phyloP scores from a whole-genome alignment of 345 rosid species.

The Populus nigra region DNA sequence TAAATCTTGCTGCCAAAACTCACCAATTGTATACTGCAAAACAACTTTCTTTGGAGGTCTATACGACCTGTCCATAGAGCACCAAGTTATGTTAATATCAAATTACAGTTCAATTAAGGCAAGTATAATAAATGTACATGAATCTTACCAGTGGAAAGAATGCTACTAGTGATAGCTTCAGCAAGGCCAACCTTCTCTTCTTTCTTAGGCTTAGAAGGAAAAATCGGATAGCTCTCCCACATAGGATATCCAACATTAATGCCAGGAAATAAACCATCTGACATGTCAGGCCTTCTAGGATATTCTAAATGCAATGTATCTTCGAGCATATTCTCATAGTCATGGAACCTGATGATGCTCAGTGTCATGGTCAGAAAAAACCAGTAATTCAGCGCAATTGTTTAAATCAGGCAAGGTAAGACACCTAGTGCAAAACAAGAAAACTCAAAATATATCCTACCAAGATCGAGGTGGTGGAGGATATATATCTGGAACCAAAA shows the following conservation, averaged over 20 bases:
- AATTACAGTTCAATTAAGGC: slow-evolving; percentile 7
- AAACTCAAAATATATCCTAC: slow-evolving; percentile 35
- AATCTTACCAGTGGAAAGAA: slow-evolving; percentile 76
- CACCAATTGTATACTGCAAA: slow-evolving; percentile 86
- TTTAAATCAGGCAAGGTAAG: not conserved
- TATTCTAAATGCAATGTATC: slow-evolving; percentile 84
- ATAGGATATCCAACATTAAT: slow-evolving; percentile 56
- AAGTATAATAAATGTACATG: not conserved
- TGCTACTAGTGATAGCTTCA: slow-evolving; percentile 81
- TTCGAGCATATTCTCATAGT: slow-evolving; percentile 88
- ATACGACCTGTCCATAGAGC: slow-evolving; percentile 60
- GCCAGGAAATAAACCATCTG: slow-evolving; percentile 53
- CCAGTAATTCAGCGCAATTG: slow-evolving; percentile 6
- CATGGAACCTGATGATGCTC: slow-evolving; percentile 58
- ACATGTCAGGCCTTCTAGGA: slow-evolving; percentile 58
- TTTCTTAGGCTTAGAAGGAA: slow-evolving; percentile 65
- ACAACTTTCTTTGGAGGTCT: slow-evolving; percentile 84
- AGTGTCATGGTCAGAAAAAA: not conserved
- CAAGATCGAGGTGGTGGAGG: slow-evolving; percentile 88
- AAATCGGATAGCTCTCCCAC: slow-evolving; percentile 76
- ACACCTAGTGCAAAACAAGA: slow-evolving; percentile 4
- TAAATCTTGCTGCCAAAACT: slow-evolving; percentile 21
- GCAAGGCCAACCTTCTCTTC: slow-evolving; percentile 98
- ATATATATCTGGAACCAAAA: slow-evolving; percentile 79
- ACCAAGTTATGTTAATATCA: slow-evolving; percentile 13